Evolutionary conservation across 2,329 filamentous ascomycete genomes (phyloP).

Genomic region (Paraphaeosphaeria sporulosa): DNA sequence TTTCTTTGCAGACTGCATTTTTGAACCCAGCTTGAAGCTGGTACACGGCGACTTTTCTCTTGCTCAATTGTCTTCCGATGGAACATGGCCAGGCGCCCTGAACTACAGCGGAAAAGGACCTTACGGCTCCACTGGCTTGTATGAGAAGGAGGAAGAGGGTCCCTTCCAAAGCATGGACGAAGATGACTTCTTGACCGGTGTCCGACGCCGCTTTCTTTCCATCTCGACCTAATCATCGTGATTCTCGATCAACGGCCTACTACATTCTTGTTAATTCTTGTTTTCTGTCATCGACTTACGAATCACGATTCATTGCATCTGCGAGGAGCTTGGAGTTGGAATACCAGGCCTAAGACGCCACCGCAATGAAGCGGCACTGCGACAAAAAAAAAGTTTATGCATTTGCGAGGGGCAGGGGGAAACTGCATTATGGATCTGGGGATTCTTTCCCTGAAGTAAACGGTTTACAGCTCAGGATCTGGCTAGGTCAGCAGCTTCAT

Average conservation of each 20-base stretch:
- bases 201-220: conserved; percentile 45
- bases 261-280: conserved; percentile 32
- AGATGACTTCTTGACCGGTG: conserved; percentile 48
- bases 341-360: conserved; percentile 41
- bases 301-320: conserved; percentile 40
- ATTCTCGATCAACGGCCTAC: conserved; percentile 18
- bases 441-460: not conserved
- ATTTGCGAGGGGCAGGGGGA: not conserved
- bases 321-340: conserved; percentile 44
- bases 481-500: not conserved
- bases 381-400: conserved; percentile 21
- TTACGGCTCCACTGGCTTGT: conserved; percentile 58
- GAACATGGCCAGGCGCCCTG: conserved; percentile 51
- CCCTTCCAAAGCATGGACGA: conserved; percentile 51
- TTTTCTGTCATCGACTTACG: conserved; percentile 28
- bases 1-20: conserved; percentile 61
- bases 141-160: conserved; percentile 57
- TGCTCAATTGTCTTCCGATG: conserved; percentile 49
- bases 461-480: not conserved
- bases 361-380: conserved; percentile 24
- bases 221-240: conserved; percentile 44
- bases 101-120: conserved; percentile 56
- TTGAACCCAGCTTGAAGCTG: conserved; percentile 54
- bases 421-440: not conserved
- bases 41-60: conserved; percentile 60